A percentile compares a stretch with the other conserved stretches of the same genome.
Evolutionary conservation across 2,329 filamentous ascomycete species (phyloP).

Genomic region (Clonostachys rhizophaga): DNA sequence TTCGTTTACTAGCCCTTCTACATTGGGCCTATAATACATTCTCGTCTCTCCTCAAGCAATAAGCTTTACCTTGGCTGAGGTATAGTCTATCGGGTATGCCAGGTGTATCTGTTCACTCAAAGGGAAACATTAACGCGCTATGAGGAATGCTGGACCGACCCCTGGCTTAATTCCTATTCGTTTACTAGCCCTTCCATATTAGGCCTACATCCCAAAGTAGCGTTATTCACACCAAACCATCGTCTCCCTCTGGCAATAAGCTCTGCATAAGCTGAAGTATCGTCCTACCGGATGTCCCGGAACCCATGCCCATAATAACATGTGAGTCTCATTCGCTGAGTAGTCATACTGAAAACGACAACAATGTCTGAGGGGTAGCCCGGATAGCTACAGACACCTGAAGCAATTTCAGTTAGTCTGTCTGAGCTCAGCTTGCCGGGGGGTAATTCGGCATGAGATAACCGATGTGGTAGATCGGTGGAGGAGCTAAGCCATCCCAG

Average conservation of each 20-base stretch:
- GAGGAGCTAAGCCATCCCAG: neutral
- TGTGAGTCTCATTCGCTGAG: neutral
- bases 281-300: neutral
- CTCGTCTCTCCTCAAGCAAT: neutral
- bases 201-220: neutral
- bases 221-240: neutral
- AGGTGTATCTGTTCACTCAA: no score
- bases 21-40: neutral
- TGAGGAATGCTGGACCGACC: neutral
- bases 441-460: no score
- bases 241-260: neutral
- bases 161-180: neutral
- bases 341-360: neutral
- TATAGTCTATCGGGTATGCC: neutral
- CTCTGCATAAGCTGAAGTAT: neutral
- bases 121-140: no score
- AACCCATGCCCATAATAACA: neutral
- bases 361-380: neutral
- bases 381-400: neutral
- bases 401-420: no score
- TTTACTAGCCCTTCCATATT: neutral
- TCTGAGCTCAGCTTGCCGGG: no score
- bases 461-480: neutral
- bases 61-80: neutral
- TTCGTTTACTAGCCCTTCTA: neutral